These are phyloP conservation scores for Pseudogymnoascus sp. DNA, from an alignment of 2,329 filamentous ascomycete genomes.

Conservation along the genomic window DNA sequence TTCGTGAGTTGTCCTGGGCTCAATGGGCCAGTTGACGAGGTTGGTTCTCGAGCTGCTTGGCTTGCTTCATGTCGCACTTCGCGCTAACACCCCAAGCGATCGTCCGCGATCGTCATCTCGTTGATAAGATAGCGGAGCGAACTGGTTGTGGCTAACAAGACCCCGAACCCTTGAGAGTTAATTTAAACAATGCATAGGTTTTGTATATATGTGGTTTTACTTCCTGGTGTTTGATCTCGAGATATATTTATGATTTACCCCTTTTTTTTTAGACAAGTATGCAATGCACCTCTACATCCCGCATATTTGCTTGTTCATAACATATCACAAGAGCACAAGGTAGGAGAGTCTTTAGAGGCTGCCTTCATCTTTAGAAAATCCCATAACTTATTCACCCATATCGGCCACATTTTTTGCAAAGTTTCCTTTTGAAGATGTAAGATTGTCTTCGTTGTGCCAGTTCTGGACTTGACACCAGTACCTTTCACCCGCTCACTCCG, in stretches of 20 bases:
- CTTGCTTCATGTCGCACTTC: background rate
- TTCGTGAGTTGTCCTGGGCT: background rate
- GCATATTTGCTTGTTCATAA: background rate
- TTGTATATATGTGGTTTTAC: background rate
- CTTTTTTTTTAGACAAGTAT: too few relatives aligned
- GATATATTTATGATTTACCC: too few relatives aligned
- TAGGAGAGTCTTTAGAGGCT: too few relatives aligned
- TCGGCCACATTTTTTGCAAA: too few relatives aligned
- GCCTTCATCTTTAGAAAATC: background rate
- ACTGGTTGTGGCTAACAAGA: background rate
- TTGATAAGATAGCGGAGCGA: slow-evolving; percentile 3
- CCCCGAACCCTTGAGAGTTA: background rate
- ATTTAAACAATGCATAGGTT: background rate
- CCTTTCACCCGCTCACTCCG: background rate
- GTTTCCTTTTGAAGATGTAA: too few relatives aligned
- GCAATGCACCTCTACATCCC: background rate
- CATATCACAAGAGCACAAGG: too few relatives aligned
- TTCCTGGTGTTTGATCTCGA: background rate
- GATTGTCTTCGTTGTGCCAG: too few relatives aligned
- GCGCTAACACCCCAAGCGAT: slow-evolving; percentile 3
- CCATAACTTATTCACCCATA: background rate
- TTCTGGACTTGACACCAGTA: too few relatives aligned
- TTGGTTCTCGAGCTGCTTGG: slow-evolving; percentile 3
- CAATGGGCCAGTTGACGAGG: background rate
- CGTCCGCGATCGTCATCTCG: slow-evolving; percentile 5